Base-by-base conservation (phyloP, 2,329 filamentous ascomycete genomes). In the Colletotrichum sp. region DNA sequence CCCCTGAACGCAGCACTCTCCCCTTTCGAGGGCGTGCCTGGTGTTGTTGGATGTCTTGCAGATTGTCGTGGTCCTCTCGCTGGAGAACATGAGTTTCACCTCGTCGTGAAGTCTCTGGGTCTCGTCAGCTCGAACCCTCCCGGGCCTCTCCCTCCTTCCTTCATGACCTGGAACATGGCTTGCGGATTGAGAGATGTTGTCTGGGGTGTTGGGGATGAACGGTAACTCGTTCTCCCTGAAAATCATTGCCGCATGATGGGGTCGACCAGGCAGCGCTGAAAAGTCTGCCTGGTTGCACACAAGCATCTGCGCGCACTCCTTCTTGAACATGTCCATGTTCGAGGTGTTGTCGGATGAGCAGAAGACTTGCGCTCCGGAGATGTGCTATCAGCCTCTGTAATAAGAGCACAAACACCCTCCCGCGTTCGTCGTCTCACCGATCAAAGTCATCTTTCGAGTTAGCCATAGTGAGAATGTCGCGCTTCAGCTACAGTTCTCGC, bases 391-490 rank as follows among this genome's bases (percentile, higher is more conserved):
- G 6, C 21, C 14, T 43, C 32, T 36, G 26, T 26, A 3, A 16
- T 4, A 30, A 67, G 81, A 79, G 78, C 30, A 71, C 43, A 66
- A 76, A 73, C 66, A 59, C 65, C 76, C 64, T 56, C 56, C 62
- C 67, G 68, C 7, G 13, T 4, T 38, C 9, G 38, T 34, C 58
- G 14, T 86, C 91, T 95, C 94, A 95, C 92, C 88, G 92, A 95
- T 94, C 80, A 96, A 96, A 96, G 89, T 77, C 78, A 94, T 92
- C 81, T 87, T 87, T 94, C 94, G 95, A 96, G 94, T 96, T 89
- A 92, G 91, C 91, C 93, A 94, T 91, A 92, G 92, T 90, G 93
- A 96, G 94, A 97, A 97, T 96, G 94, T 93, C 92, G 95, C 94
- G 88, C 89, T 93, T 89, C 91, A 93, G 94, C 94, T 93, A 94